These are phyloP conservation scores for Chytriomyces sp. DNA, from an alignment of 192 early-diverging fungal genomes.

Conservation along the genomic window DNA sequence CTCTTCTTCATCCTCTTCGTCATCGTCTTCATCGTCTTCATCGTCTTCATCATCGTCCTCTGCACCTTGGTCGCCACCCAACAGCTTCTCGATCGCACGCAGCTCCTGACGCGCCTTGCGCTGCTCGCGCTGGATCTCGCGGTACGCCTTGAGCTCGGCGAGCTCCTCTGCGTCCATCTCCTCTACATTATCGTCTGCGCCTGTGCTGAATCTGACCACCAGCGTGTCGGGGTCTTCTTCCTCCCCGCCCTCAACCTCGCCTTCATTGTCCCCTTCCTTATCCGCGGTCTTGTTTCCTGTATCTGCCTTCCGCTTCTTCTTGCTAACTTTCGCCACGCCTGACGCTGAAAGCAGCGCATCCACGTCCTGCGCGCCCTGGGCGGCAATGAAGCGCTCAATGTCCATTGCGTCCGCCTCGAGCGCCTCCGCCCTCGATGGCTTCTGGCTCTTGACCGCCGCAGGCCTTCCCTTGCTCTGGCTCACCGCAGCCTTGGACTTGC, in stretches of 20 bases:
- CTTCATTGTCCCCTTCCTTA: constrained; percentile 21
- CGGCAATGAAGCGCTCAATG: constrained; percentile 27
- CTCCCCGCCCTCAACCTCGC: constrained; percentile 16
- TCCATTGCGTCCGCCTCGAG: constrained; percentile 32
- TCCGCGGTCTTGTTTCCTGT: constrained; percentile 10
- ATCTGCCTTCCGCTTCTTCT: constrained; percentile 21
- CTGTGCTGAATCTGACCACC: not conserved
- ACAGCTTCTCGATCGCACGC: constrained; percentile 33
- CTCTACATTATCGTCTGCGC: constrained; percentile 25
- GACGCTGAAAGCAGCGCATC: not conserved
- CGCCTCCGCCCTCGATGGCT: no score
- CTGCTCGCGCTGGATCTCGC: constrained; percentile 39
- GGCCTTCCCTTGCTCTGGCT: not conserved
- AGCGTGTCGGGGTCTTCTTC: not conserved
- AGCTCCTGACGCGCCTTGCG: constrained; percentile 40
- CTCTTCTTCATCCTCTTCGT: constrained; percentile 4
- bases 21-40: constrained; percentile 34
- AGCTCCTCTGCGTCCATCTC: constrained; percentile 13
- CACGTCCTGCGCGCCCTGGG: not conserved
- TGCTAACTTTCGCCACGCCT: not conserved
- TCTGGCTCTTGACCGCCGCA: not conserved
- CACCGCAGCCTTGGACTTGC: constrained; percentile 4
- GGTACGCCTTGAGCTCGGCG: constrained; percentile 23
- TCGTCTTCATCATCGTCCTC: constrained; percentile 34
- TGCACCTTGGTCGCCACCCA: constrained; percentile 23